These are phyloP conservation scores for Candida michaelii DNA, from an alignment of 805 yeast species.

Conservation along the genomic window DNA sequence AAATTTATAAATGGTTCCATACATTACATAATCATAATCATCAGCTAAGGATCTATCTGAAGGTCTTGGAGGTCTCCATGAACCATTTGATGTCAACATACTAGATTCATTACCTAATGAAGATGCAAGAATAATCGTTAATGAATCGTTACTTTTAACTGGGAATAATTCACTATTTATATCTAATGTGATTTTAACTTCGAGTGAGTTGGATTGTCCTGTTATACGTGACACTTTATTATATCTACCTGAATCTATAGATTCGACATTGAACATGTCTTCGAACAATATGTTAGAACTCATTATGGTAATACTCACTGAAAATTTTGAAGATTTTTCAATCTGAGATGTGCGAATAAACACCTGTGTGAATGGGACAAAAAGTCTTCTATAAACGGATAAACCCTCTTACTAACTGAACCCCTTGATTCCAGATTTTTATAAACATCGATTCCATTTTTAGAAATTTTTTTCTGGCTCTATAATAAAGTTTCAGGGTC, in stretches of 20 bases:
- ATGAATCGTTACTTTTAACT: slow-evolving; percentile 67
- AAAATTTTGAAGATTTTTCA: slow-evolving; percentile 3
- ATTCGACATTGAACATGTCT: slow-evolving; percentile 83
- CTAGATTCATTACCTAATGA: slow-evolving; percentile 54
- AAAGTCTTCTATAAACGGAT: too few species aligned
- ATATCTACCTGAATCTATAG: slow-evolving; percentile 85
- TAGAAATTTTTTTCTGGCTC: slow-evolving; percentile 5
- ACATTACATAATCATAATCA: slow-evolving; percentile 97
- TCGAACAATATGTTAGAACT: slow-evolving; percentile 73
- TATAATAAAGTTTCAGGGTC: neutral
- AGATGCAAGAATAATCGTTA: slow-evolving; percentile 85
- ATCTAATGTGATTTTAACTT: slow-evolving; percentile 81
- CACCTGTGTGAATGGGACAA: slow-evolving; percentile 3
- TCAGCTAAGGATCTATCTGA: slow-evolving; percentile 88
- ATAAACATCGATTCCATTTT: slow-evolving; percentile 2
- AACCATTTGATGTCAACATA: slow-evolving; percentile 52
- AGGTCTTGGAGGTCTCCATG: slow-evolving; percentile 83
- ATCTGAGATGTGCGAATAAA: slow-evolving; percentile 7
- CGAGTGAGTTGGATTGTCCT: slow-evolving; percentile 79
- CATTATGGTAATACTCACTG: slow-evolving; percentile 3
- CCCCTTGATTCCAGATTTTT: neutral
- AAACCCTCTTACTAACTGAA: neutral
- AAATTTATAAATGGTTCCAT: slow-evolving; percentile 95
- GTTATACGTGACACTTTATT: slow-evolving; percentile 88
- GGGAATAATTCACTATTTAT: slow-evolving; percentile 92